These are phyloP conservation scores for Prinsepia uniflora DNA, from an alignment of 306 rosid species.

Conservation along the genomic window DNA sequence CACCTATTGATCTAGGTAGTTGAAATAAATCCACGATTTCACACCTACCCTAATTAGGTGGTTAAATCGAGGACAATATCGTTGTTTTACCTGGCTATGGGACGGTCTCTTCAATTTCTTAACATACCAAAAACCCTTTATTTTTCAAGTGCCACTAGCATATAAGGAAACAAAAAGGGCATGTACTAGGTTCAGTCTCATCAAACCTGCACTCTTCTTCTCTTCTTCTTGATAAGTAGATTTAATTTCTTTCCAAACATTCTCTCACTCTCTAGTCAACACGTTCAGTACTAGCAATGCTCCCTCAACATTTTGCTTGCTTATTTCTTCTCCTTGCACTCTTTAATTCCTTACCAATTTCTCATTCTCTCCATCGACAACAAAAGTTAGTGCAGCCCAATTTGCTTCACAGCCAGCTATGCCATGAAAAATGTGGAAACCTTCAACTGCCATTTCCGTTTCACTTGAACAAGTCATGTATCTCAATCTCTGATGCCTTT, in stretches of 20 bases:
- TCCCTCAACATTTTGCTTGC: slow-evolving; percentile 16
- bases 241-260: slow-evolving; percentile 14
- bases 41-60: too few species aligned
- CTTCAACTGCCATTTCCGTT: slow-evolving; percentile 74
- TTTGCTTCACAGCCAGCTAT: slow-evolving; percentile 25
- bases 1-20: too few species aligned
- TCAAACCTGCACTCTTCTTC: slow-evolving; percentile 11
- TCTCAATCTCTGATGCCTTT: slow-evolving; percentile 48
- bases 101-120: too few species aligned
- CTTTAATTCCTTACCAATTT: slow-evolving; percentile 32
- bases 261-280: slow-evolving; percentile 4
- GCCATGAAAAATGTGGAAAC: slow-evolving; percentile 68
- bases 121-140: not conserved
- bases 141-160: slow-evolving; percentile 2
- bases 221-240: not conserved
- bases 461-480: slow-evolving; percentile 59
- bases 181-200: not conserved
- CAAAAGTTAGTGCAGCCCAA: slow-evolving; percentile 19
- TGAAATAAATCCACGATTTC: too few species aligned
- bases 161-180: slow-evolving; percentile 9
- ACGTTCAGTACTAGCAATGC: slow-evolving; percentile 38
- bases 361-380: slow-evolving; percentile 35
- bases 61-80: too few species aligned
- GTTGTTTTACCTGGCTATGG: too few species aligned
- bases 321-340: slow-evolving; percentile 22